phyloP scores from a whole-genome alignment of 306 rosid species.

The Fagus crenata region DNA sequence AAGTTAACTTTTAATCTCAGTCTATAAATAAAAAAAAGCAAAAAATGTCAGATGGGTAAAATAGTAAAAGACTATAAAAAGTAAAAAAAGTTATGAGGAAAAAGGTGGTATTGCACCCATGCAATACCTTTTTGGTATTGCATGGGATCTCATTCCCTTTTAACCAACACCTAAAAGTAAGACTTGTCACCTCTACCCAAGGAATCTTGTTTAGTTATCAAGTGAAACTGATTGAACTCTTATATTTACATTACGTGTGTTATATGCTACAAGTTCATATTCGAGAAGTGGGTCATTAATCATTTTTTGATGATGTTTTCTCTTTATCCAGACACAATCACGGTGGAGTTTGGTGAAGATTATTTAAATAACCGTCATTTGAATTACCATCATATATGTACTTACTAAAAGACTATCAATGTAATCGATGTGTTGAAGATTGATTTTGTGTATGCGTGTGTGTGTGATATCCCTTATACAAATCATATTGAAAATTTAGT shows the following conservation, averaged over 20 bases:
- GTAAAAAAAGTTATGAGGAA: too few species aligned
- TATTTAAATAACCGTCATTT: not conserved
- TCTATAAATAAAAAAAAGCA: too few species aligned
- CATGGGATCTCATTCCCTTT: not conserved
- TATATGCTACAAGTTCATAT: not conserved
- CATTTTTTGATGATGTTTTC: not conserved
- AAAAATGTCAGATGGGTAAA: too few species aligned
- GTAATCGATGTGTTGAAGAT: not conserved
- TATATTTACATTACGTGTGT: not conserved
- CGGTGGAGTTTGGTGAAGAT: not conserved
- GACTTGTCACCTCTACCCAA: not conserved
- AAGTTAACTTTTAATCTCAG: too few species aligned
- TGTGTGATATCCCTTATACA: not conserved
- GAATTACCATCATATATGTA: not conserved
- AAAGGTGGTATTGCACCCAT: too few species aligned
- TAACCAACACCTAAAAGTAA: not conserved
- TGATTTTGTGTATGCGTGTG: not conserved
- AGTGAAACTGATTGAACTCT: too few species aligned
- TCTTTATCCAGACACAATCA: not conserved
- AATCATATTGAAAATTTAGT: not conserved
- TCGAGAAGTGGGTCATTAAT: not conserved
- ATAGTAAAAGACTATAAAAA: too few species aligned
- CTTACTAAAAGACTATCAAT: not conserved
- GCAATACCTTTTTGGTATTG: too few species aligned
- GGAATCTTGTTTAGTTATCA: not conserved